Percentiles rank a stretch among this genome's conserved stretches.
Evolutionary conservation across 139 green algal genomes (phyloP).

Genomic region (Edaphochlamys debaryana): DNA sequence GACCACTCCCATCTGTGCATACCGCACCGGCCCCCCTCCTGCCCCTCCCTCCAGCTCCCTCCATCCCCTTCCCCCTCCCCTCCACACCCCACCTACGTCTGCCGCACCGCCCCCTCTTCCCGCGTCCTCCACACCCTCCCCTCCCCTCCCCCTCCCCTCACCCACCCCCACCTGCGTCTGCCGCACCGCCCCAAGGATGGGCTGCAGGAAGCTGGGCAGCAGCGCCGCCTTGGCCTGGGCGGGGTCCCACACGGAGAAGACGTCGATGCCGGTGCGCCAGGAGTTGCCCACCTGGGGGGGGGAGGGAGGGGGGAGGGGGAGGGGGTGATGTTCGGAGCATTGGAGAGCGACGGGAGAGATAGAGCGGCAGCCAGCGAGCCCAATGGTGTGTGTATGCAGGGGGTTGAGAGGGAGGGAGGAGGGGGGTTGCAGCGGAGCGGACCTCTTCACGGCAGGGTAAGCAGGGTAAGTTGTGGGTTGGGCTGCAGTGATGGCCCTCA

Average conservation of each 20-base stretch:
- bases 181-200: constrained; percentile 37
- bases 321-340: background rate
- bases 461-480: too few species aligned
- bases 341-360: too few species aligned
- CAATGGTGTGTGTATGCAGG: background rate
- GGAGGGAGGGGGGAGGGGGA: background rate
- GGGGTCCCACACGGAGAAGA: constrained; percentile 62
- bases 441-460: too few species aligned
- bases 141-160: background rate
- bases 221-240: constrained; percentile 39
- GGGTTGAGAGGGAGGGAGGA: background rate
- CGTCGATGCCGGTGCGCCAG: constrained; percentile 56
- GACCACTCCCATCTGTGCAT: too few species aligned
- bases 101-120: background rate
- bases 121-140: too few species aligned
- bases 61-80: too few species aligned
- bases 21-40: too few species aligned
- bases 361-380: too few species aligned
- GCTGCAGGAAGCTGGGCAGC: constrained; percentile 54
- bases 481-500: too few species aligned
- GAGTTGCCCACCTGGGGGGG: constrained; percentile 53
- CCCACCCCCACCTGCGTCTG: constrained; percentile 18
- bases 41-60: too few species aligned
- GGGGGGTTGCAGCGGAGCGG: background rate
- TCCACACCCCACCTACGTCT: too few species aligned